Evolutionary conservation across 2,329 filamentous ascomycete genomes (phyloP), one percentile per base, ranked within the genome.

Genomic region (Phialophora verrucosa): DNA sequence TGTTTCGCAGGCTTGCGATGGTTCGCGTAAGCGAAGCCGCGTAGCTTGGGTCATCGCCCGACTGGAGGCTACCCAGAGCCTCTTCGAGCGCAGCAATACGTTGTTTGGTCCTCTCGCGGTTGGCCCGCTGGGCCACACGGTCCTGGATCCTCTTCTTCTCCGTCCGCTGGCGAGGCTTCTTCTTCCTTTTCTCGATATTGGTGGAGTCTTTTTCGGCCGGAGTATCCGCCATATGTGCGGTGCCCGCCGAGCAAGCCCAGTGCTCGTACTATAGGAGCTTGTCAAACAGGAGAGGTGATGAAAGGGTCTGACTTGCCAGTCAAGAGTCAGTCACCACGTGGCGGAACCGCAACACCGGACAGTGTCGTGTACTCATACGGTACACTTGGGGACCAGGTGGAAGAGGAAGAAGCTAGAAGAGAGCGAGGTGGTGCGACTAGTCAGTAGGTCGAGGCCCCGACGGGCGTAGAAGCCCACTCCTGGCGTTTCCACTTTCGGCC

Each of bases 91-190:
- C 54, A 20, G 67, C 67, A 32, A 72, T 67, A 17, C 64, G 67
- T 32, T 70, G 64, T 58, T 72, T 69, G 57, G 70, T 71, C 29
- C 68, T 67, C 54, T 71, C 68, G 4, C 71, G 69, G 20, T 65
- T 71, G 32, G 71, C 71, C 29, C 71, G 44, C 47, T 72, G 71
- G 8, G 71, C 71, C n/a, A 72, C 51, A 5, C 71, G 64, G 25
- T 69, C 67, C 25, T 67, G 67, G 42, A 67, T 65, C 23, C 56
- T 59, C 29, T 69, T 69, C 64, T 60, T 66, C 51, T 69, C 67
- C 20, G 64, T 61, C 50, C 67, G 64, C 44, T 47, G 44, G 4
- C 44, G 44, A 4, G 44, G 44, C 44, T 47, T 17, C 44, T 47
- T 47, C 44, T 4, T 47, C 44, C 20, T 47, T 8, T 47, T 47